Base-by-base conservation (phyloP, 108 stramenopile genomes). In the Nitzschia sp. region DNA sequence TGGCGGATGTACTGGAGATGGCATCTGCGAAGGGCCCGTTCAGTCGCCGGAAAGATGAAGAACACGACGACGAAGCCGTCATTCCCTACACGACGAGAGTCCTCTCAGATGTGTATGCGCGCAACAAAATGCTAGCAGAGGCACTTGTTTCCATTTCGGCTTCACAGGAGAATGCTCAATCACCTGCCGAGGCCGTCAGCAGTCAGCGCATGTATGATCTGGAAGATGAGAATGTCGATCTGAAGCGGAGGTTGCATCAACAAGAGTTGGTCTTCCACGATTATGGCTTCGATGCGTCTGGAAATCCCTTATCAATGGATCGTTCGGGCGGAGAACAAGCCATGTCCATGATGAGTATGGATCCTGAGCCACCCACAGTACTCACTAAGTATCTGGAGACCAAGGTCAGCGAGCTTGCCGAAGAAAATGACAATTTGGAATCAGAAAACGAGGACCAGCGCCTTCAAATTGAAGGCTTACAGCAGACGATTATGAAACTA, bases 271-370 rank as follows among this genome's bases (percentile, higher is more conserved):
- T 45, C 1, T 36, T 72, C 1, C 61, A 61, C 16, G 71, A 72
- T 55, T 29, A 34, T 15, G 71, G 71, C 1, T 56, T 59, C 22
- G 53, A 63, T 33, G 31, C 38, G 62, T 47, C 61, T 9, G 71
- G 71, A 3, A 23, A 41, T 5, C 16, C 23, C 3, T 32, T 70
- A 2, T n/a, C 32, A 19, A 21, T 17, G 19, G 30, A 3, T 25
- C 6, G n/a, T 6, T 6, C 9, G 4, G 9, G 2, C 60, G 21
- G 21, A 41, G 45, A 59, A 26, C 48, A 63, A 28, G 62, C 45
- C 45, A 35, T 73, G 22, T 66, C 65, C 46, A 66, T 73, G 65
- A 73, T 73, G 73, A 63, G 73, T 26, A 73, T 73, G 73, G 73
- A 73, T 25, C 65, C 73, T 13, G 60, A 73, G 29, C 46, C 30